phyloP scores from a whole-genome alignment of 83 land plant species.

The Picea engelmannii region DNA sequence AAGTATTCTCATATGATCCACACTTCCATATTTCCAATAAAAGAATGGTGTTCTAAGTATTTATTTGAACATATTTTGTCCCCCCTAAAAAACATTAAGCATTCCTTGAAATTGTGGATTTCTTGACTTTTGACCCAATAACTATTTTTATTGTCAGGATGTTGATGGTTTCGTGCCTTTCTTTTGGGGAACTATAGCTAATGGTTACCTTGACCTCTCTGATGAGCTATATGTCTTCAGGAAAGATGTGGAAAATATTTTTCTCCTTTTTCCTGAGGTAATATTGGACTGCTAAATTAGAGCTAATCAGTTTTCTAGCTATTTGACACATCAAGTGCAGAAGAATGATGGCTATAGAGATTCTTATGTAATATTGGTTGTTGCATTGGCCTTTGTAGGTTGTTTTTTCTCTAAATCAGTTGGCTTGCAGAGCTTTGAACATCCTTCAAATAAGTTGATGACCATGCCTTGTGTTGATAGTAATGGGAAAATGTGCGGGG shows the following conservation, averaged over 20 bases:
- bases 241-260: constrained; percentile 85
- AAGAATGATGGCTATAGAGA: not conserved
- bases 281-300: not conserved
- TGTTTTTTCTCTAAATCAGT: constrained; percentile 3
- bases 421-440: constrained; percentile 3
- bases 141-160: constrained; percentile 41
- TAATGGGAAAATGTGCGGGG: constrained; percentile 65
- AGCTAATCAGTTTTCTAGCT: not conserved
- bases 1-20: too few species aligned
- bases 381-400: not conserved
- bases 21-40: too few species aligned
- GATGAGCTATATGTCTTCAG: constrained; percentile 59
- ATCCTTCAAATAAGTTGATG: constrained; percentile 35
- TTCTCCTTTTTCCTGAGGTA: constrained; percentile 90
- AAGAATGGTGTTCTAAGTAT: too few species aligned
- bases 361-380: not conserved
- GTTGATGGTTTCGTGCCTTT: constrained; percentile 75
- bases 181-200: constrained; percentile 78
- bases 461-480: constrained; percentile 81
- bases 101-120: too few species aligned
- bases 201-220: constrained; percentile 71
- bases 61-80: too few species aligned
- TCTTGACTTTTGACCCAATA: too few species aligned
- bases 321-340: not conserved
- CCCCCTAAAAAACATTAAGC: too few species aligned